Percentiles rank a stretch among this genome's conserved stretches.
phyloP scores from a whole-genome alignment of 768 basidiomycete genomes.

The Sarcomyxa edulis region DNA sequence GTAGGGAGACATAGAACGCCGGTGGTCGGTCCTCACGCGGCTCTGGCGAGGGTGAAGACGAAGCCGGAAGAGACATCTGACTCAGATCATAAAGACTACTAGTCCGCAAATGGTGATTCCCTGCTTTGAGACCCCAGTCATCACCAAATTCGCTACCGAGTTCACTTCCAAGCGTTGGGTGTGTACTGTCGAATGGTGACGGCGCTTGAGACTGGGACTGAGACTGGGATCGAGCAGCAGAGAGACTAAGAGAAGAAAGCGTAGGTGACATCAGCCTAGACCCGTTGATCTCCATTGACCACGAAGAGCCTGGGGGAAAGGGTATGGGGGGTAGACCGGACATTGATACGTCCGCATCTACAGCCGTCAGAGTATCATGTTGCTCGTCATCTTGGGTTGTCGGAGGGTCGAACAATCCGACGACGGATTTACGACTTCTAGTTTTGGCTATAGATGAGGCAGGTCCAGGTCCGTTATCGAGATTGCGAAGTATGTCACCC shows the following conservation, averaged over 20 bases:
- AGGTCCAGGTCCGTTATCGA: constrained; percentile 1
- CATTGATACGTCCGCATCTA: too few species aligned
- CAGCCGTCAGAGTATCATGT: too few species aligned
- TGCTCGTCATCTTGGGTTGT: constrained; percentile 1
- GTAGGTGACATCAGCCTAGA: constrained; percentile 25
- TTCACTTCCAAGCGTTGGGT: constrained; percentile 48
- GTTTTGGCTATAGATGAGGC: too few species aligned
- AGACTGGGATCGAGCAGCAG: constrained; percentile 11
- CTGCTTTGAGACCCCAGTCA: constrained; percentile 31
- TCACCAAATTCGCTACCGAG: constrained; percentile 49
- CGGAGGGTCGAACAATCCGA: constrained; percentile 53
- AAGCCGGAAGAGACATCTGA: constrained; percentile 30
- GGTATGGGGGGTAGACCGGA: constrained; percentile 15
- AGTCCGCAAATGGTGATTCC: constrained; percentile 42
- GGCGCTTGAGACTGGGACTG: background rate
- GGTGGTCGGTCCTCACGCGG: constrained; percentile 17
- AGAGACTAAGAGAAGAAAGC: constrained; percentile 27
- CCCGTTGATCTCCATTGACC: constrained; percentile 21
- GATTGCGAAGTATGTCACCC: background rate
- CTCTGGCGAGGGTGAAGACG: constrained; percentile 31
- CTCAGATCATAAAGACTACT: constrained; percentile 52
- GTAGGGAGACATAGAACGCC: background rate
- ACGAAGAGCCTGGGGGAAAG: constrained; percentile 25
- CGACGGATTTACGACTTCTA: constrained; percentile 55
- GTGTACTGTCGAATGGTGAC: constrained; percentile 11